phyloP scores from a whole-genome alignment of 192 early-diverging fungal genomes.

The Tieghemiomyces parasiticus region DNA sequence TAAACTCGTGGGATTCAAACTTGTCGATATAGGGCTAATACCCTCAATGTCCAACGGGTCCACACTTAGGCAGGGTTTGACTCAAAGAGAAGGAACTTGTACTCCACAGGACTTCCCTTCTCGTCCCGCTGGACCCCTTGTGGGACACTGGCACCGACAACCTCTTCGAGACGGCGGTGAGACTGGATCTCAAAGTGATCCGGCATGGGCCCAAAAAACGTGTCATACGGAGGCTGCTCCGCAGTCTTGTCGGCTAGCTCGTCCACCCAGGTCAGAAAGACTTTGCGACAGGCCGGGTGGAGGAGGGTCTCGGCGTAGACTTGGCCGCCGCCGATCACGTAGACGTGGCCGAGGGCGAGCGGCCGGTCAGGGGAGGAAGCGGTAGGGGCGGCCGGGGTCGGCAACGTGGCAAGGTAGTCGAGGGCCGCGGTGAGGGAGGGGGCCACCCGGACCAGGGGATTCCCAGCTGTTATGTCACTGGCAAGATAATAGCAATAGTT shows the following conservation, averaged over 20 bases:
- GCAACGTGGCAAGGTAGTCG: background rate
- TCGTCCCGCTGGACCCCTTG: background rate
- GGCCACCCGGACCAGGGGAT: background rate
- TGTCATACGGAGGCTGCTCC: background rate
- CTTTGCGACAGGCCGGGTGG: background rate
- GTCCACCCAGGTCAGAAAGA: background rate
- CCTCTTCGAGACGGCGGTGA: background rate
- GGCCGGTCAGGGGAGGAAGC: background rate
- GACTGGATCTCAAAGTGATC: background rate
- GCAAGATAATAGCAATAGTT: too few species aligned
- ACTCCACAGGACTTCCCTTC: too few species aligned
- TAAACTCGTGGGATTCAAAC: too few species aligned
- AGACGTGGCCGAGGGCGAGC: background rate
- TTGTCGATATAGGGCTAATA: too few species aligned
- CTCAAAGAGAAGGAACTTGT: too few species aligned
- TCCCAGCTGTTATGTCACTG: background rate
- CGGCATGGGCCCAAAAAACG: slow-evolving; percentile 3
- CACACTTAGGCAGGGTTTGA: too few species aligned
- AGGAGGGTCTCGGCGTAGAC: background rate
- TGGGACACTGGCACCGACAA: background rate
- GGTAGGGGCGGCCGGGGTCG: background rate
- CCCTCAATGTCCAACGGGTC: too few species aligned
- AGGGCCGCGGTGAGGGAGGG: background rate
- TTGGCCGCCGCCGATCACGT: background rate
- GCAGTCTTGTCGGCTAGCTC: background rate